Evolutionary conservation across 2,329 filamentous ascomycete genomes (phyloP).

Genomic region (Sodiomyces alkalinus): DNA sequence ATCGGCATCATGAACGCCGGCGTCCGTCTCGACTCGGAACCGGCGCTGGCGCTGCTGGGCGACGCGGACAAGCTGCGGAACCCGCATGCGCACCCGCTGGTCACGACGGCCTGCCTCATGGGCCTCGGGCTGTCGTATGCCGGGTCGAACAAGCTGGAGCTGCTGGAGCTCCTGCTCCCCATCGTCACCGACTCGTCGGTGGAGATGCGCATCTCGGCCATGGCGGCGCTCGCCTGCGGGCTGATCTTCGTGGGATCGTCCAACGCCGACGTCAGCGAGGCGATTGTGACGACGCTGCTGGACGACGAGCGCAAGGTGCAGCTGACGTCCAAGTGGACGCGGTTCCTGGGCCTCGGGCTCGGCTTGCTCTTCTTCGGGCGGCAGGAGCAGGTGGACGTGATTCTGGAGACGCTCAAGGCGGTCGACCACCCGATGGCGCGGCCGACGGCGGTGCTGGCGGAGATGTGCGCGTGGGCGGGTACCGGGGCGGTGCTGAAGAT

Average conservation of each 20-base stretch:
- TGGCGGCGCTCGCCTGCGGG: slow-evolving; percentile 84
- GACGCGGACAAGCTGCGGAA: slow-evolving; percentile 61
- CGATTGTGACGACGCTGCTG: slow-evolving; percentile 81
- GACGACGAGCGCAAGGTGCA: slow-evolving; percentile 85
- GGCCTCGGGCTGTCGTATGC: slow-evolving; percentile 89
- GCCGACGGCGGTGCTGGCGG: slow-evolving; percentile 84
- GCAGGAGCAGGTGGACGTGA: slow-evolving; percentile 97
- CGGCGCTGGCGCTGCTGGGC: slow-evolving; percentile 71
- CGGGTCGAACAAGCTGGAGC: slow-evolving; percentile 78
- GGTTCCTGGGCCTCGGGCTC: slow-evolving; percentile 87
- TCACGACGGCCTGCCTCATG: slow-evolving; percentile 83
- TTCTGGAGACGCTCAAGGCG: slow-evolving; percentile 89
- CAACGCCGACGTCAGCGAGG: slow-evolving; percentile 78
- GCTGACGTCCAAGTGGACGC: slow-evolving; percentile 94
- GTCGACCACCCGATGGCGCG: slow-evolving; percentile 95
- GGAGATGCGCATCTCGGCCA: slow-evolving; percentile 91
- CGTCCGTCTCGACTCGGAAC: slow-evolving; percentile 77
- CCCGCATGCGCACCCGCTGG: slow-evolving; percentile 53
- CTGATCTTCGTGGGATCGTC: slow-evolving; percentile 88
- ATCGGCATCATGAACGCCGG: slow-evolving; percentile 95
- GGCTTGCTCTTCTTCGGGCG: slow-evolving; percentile 90
- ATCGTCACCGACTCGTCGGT: slow-evolving; percentile 72
- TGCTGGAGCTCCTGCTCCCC: slow-evolving; percentile 74
- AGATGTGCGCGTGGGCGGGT: slow-evolving; percentile 95
- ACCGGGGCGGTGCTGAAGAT: slow-evolving; percentile 95